These are phyloP conservation scores for Skeletonema menzelii DNA, from an alignment of 108 stramenopile species.

Conservation along the genomic window DNA sequence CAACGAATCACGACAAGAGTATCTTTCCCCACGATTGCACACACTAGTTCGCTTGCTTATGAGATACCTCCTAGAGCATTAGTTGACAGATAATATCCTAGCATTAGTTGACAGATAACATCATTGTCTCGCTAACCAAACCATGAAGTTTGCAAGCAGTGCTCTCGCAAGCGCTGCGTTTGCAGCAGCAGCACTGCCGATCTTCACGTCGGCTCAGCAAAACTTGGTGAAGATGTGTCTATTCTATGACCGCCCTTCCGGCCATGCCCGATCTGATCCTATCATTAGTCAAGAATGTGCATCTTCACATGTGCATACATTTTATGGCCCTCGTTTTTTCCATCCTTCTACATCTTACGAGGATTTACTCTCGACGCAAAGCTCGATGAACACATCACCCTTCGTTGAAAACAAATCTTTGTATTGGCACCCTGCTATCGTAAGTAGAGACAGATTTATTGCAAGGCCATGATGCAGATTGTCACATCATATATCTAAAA, in stretches of 20 bases:
- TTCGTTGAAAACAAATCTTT: slow-evolving; percentile 17
- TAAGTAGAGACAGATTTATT: not conserved
- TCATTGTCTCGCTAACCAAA: too few species aligned
- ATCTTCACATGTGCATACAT: slow-evolving; percentile 17
- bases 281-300: slow-evolving; percentile 11
- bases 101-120: too few species aligned
- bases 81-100: too few species aligned
- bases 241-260: slow-evolving; percentile 11
- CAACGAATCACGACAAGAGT: too few species aligned
- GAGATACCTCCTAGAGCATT: too few species aligned
- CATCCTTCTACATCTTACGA: slow-evolving; percentile 13
- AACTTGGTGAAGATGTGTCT: slow-evolving; percentile 10
- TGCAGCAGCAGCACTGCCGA: not conserved
- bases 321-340: slow-evolving; percentile 12
- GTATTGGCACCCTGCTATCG: slow-evolving; percentile 20
- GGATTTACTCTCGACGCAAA: not conserved
- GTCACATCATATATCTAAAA: not conserved
- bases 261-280: slow-evolving; percentile 16
- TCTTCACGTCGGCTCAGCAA: not conserved
- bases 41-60: too few species aligned
- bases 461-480: too few species aligned
- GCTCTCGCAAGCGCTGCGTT: not conserved
- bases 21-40: too few species aligned
- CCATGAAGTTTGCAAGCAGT: not conserved
- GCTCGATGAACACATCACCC: slow-evolving; percentile 8